Evolutionary conservation across 1,284 basidiomycete species (phyloP).

Genomic region (Meripilus lineatus): DNA sequence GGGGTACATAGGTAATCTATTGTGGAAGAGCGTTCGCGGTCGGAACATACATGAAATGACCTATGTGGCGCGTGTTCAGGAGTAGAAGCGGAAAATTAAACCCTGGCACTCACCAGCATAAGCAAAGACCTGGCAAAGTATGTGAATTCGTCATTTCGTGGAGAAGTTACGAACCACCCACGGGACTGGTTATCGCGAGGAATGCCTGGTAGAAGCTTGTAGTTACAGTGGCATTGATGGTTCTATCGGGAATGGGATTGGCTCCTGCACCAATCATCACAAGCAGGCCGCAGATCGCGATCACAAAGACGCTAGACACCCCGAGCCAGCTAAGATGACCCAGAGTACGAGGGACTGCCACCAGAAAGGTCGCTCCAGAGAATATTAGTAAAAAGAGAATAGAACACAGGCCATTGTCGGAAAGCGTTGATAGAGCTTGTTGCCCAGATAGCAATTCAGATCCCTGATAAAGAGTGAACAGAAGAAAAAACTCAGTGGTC

Average conservation of each 20-base stretch:
- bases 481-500: neutral
- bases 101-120: slow-evolving; percentile 38
- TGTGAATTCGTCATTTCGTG: neutral
- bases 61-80: slow-evolving; percentile 20
- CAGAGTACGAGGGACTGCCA: slow-evolving; percentile 46
- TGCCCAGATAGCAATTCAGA: slow-evolving; percentile 46
- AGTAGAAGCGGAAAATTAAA: neutral
- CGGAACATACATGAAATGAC: slow-evolving; percentile 46
- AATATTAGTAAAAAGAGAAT: slow-evolving; percentile 42
- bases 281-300: slow-evolving; percentile 39
- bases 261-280: slow-evolving; percentile 48
- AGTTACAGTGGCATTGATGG: slow-evolving; percentile 33
- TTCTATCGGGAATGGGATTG: slow-evolving; percentile 40
- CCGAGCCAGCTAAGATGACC: slow-evolving; percentile 42
- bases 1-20: neutral
- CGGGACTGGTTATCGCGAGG: slow-evolving; percentile 49
- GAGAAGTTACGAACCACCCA: slow-evolving; percentile 18
- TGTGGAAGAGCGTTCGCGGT: neutral
- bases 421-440: slow-evolving; percentile 43
- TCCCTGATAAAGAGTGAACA: slow-evolving; percentile 28
- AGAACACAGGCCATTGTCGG: slow-evolving; percentile 42
- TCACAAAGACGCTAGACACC: slow-evolving; percentile 37
- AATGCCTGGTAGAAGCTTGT: slow-evolving; percentile 47
- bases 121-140: slow-evolving; percentile 39
- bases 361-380: slow-evolving; percentile 35